Percentiles rank a stretch among this genome's conserved stretches.
phyloP scores from a whole-genome alignment of 768 basidiomycete genomes.

The Trametes gibbosa region DNA sequence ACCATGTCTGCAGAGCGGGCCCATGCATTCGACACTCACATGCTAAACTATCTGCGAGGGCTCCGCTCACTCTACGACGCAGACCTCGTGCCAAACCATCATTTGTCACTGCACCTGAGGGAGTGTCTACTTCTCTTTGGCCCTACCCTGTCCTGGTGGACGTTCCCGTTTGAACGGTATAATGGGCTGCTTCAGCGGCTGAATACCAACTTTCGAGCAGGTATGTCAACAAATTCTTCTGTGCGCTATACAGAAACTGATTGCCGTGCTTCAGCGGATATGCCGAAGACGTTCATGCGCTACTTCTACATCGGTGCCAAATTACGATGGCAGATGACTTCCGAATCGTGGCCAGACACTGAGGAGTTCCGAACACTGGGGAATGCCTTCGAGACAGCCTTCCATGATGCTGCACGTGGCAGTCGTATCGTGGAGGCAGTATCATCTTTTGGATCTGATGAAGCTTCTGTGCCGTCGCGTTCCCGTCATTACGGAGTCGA shows the following conservation, averaged over 20 bases:
- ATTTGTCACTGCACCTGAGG: conserved; percentile 32
- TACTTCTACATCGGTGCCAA: neutral
- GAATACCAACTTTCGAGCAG: conserved; percentile 24
- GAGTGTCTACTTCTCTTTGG: conserved; percentile 30
- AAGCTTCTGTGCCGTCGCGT: neutral
- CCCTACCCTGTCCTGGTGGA: conserved; percentile 26
- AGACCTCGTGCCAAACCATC: conserved; percentile 30
- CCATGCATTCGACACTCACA: neutral
- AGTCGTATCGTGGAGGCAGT: neutral
- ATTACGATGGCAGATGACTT: neutral
- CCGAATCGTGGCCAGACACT: neutral
- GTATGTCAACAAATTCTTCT: neutral
- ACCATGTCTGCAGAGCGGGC: conserved; percentile 7
- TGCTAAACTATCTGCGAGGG: conserved; percentile 21
- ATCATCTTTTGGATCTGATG: neutral
- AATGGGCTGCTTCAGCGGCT: conserved; percentile 27
- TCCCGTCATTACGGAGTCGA: neutral
- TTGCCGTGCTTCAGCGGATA: neutral
- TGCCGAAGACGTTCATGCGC: conserved; percentile 1
- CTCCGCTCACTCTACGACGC: conserved; percentile 26
- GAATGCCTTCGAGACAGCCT: neutral
- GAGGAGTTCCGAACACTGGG: neutral
- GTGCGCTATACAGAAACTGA: neutral
- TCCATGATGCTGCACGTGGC: neutral
- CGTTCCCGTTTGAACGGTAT: conserved; percentile 31